Evolutionary conservation across 2,329 filamentous ascomycete genomes (phyloP), one percentile per base, ranked within the genome.

Genomic region (Moelleriella libera): DNA sequence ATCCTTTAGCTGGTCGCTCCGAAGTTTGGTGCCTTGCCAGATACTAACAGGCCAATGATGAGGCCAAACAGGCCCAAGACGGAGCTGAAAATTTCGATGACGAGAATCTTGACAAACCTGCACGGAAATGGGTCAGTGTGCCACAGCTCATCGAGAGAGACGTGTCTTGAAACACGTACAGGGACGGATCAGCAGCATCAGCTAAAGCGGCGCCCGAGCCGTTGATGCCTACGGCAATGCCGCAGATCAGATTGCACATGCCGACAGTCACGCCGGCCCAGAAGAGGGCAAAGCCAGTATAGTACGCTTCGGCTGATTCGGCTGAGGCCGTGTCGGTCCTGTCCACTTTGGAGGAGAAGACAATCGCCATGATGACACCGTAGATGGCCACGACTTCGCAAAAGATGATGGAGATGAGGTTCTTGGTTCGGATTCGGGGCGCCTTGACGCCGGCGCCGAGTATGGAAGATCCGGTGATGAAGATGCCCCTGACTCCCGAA

Each of bases 351-450:
- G 89, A 78, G 43, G 89, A 94, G 72, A 97, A 97, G 60, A 98
- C 85, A 64, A 98, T 98, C 59, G 89, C 85, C 88, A 98, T 98
- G 70, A 98, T 98, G 68, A 98, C 90, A 59, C 94, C 94, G 76
- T 98, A 98, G 67, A 98, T 98, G 68, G 92, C 92, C 60, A 98
- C 92, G 62, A 98, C 92, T 71, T 98, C 92, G 74, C 92, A 98
- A 72, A 98, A 98, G 70, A 98, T 97, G 68, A 98, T 98, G 60
- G 90, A 97, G 65, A 98, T 97, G 62, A 98, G 70, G 75, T 98
- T 98, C 82, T 98, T 98, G 53, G 92, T 98, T 65, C 92, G 87
- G 69, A 98, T 98, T 59, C 92, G 85, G 39, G 94, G 94, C 43
- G 92, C 90, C 68, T 86, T 90, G 62, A 98, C 92, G 72, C 92